Base-by-base conservation (phyloP, 2,329 filamentous ascomycete genomes). In the Dryadomyces quercus-mongolicae region DNA sequence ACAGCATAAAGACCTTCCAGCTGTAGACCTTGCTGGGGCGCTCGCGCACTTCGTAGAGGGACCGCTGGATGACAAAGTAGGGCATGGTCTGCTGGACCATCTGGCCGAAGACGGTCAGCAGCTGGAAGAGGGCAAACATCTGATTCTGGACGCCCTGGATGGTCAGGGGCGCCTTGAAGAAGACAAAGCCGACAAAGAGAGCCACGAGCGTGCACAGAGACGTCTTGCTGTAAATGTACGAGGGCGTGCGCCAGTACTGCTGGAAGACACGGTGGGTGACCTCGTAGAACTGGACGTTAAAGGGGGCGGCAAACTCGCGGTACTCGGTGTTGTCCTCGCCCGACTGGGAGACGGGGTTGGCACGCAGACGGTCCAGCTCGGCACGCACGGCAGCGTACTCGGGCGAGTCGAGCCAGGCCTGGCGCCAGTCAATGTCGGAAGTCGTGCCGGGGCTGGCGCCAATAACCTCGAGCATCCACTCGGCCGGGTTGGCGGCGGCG, bases 211-310 rank as follows among this genome's bases (percentile, higher is more conserved):
- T 70, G 64, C 84, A 88, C 18, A 94, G 81, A 1, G 76, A 72
- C 0, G 76, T 66, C 74, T 95, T 95, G 62, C 86, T 84, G 72
- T 92, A 94, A 67, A 95, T 91, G 72, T 95, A 95, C 5, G 83
- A 78, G 0, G 90, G 90, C 0, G 84, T 91, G 57, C 90, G 86
- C 89, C 90, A 95, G 76, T 93, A 94, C 67, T 56, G 54, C 64
- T 90, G 80, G 74, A 93, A 93, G 25, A 93, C 85, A 63, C 90
- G 88, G 60, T 77, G 67, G 18, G 81, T 77, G 55, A 88, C 86
- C 63, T 84, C 76, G 54, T 69, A 71, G 45, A 92, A 71, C 67
- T 95, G 90, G 8, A 73, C 64, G 44, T 60, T 63, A 65, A 94
- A 88, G 0, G 86, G 80, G 5, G 88, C 86, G 3, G 90, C 90